Percentiles rank a stretch among this genome's conserved stretches.
phyloP scores from a whole-genome alignment of 2,329 filamentous ascomycete genomes.

The Epichloe sibirici region DNA sequence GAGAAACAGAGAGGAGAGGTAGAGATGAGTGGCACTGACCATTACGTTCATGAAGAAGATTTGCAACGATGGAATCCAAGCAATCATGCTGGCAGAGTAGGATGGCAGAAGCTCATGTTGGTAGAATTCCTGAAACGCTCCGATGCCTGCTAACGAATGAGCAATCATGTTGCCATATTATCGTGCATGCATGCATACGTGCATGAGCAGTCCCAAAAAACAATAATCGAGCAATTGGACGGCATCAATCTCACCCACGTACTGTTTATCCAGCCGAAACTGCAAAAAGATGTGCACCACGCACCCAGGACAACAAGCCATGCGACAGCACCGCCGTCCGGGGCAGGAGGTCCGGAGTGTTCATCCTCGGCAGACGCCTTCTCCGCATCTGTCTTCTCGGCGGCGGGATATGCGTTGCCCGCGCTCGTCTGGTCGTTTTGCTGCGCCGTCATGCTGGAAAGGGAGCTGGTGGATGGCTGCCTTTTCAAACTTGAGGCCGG shows the following conservation, averaged over 20 bases:
- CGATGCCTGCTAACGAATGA: constrained; percentile 15
- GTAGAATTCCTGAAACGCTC: constrained; percentile 43
- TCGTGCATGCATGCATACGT: not conserved
- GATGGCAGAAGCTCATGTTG: constrained; percentile 26
- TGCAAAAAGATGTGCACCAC: constrained; percentile 21
- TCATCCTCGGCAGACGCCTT: not conserved
- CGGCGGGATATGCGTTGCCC: not conserved
- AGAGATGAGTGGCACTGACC: not conserved
- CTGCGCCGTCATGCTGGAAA: not conserved
- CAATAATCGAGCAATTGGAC: not conserved
- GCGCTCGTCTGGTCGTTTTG: not conserved
- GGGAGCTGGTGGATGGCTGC: not conserved
- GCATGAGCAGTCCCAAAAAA: not conserved
- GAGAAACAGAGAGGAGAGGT: not conserved
- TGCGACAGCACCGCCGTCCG: constrained; percentile 14
- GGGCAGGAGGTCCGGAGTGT: constrained; percentile 1
- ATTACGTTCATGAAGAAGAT: constrained; percentile 36
- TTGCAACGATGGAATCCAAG: constrained; percentile 45
- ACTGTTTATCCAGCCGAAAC: constrained; percentile 20
- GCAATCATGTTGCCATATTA: not conserved
- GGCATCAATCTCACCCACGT: not conserved
- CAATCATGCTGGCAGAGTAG: constrained; percentile 36
- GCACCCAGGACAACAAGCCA: constrained; percentile 20
- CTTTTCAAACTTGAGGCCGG: not conserved
- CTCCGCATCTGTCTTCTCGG: not conserved